Percentiles rank a stretch among this genome's conserved stretches.
phyloP scores from a whole-genome alignment of 257 asterid species.

The Euphrasia confusa region DNA sequence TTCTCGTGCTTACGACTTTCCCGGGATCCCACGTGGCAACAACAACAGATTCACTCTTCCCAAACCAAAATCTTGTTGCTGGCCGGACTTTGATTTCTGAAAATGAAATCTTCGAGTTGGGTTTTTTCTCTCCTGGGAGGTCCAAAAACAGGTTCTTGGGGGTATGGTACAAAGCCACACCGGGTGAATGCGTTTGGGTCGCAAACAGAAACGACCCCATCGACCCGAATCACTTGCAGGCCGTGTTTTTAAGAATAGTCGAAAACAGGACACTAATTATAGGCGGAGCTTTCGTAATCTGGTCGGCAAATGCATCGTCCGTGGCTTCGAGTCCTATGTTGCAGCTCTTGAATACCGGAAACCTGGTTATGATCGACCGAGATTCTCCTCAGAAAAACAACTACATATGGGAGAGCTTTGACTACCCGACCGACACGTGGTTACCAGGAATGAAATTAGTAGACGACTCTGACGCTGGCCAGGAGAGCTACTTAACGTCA shows the following conservation, averaged over 20 bases:
- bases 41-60: conserved; percentile 8
- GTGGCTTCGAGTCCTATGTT: conserved; percentile 15
- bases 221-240: not conserved
- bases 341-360: conserved; percentile 28
- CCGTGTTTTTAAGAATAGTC: too few relatives aligned
- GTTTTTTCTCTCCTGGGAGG: conserved; percentile 9
- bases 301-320: conserved; percentile 23
- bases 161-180: conserved; percentile 29
- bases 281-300: not conserved
- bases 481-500: conserved; percentile 26
- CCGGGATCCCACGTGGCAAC: not conserved
- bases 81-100: not conserved
- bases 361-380: conserved; percentile 22
- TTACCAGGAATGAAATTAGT: conserved; percentile 16
- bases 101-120: not conserved
- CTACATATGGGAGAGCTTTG: conserved; percentile 36
- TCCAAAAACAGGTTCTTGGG: conserved; percentile 24
- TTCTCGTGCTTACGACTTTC: not conserved
- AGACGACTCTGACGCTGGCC: conserved; percentile 11
- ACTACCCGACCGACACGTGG: not conserved
- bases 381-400: not conserved
- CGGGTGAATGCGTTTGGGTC: conserved; percentile 28
- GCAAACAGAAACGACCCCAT: conserved; percentile 30
- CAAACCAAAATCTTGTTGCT: not conserved
- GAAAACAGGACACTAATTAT: too few relatives aligned